phyloP scores from a whole-genome alignment of 345 rosid genomes.

The Crucihimalaya himalaica region DNA sequence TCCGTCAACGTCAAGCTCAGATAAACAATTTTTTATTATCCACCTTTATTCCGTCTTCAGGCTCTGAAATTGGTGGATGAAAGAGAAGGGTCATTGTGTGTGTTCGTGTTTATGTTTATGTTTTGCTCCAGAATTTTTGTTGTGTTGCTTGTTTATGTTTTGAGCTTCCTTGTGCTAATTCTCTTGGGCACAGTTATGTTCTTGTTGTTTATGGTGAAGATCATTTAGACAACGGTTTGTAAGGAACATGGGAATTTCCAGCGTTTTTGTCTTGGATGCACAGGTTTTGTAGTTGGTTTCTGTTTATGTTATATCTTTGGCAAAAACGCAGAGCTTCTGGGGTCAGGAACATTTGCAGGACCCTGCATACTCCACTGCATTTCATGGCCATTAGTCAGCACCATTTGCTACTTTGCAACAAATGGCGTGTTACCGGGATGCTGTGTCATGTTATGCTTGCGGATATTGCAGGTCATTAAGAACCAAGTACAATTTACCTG shows the following conservation, averaged over 20 bases:
- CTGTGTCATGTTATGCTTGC: conserved; percentile 1
- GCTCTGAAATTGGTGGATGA: conserved; percentile 42
- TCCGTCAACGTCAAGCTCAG: no score
- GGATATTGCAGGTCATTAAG: conserved; percentile 28
- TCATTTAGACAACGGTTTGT: not conserved
- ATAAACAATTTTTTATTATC: no score
- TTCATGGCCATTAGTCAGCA: conserved; percentile 69
- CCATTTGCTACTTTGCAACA: conserved; percentile 56
- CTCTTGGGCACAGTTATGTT: not conserved
- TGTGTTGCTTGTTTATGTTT: not conserved
- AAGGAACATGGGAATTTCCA: conserved; percentile 1
- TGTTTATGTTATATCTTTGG: conserved; percentile 87
- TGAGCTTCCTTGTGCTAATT: conserved; percentile 16
- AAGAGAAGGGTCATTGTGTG: conserved; percentile 47
- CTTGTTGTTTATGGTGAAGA: not conserved
- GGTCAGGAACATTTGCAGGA: conserved; percentile 84
- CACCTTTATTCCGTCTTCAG: no score
- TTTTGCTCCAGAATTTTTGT: not conserved
- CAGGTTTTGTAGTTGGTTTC: conserved; percentile 75
- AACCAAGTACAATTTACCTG: conserved; percentile 71
- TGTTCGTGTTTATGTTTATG: no score
- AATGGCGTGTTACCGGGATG: not conserved
- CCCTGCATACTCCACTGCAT: conserved; percentile 76
- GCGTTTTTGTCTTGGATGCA: conserved; percentile 6
- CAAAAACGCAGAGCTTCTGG: conserved; percentile 80